Conservation (phyloP, 352 stramenopile genomes). For the Phytophthora meadii region DNA sequence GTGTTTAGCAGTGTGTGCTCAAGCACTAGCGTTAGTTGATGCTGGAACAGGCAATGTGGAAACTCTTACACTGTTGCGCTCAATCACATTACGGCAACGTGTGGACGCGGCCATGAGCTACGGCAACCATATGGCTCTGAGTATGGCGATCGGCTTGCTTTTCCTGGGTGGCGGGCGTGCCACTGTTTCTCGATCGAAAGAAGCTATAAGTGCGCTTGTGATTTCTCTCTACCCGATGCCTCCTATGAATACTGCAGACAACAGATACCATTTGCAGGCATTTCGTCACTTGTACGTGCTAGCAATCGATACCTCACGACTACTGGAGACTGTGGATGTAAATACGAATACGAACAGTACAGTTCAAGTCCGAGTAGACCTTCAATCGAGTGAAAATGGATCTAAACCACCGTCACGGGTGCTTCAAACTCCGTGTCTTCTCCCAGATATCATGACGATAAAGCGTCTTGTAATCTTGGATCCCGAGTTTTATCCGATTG, state of each 20-base stretch:
- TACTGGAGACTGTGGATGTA: conserved; percentile 84
- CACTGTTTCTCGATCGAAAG: conserved; percentile 89
- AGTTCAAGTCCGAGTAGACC: conserved; percentile 56
- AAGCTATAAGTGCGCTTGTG: conserved; percentile 95
- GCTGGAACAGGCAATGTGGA: conserved; percentile 96
- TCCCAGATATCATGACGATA: conserved; percentile 69
- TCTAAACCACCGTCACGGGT: conserved; percentile 29
- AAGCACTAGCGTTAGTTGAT: conserved; percentile 96
- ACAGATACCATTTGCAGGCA: conserved; percentile 91
- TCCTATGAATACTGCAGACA: conserved; percentile 93
- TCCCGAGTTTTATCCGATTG: conserved; percentile 69
- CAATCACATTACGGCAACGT: conserved; percentile 79
- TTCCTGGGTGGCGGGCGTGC: conserved; percentile 96
- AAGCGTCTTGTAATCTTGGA: conserved; percentile 60
- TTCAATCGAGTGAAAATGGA: conserved; percentile 21
- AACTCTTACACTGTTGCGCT: conserved; percentile 93
- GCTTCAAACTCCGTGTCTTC: conserved; percentile 70
- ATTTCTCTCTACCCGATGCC: conserved; percentile 95
- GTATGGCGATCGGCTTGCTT: conserved; percentile 95
- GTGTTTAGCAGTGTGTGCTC: conserved; percentile 91
- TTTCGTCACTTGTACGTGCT: conserved; percentile 93
- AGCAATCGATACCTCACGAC: conserved; percentile 74
- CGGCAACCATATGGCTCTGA: conserved; percentile 96
- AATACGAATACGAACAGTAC: conserved; percentile 54
- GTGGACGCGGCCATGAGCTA: conserved; percentile 90